Base-by-base conservation (phyloP, 306 rosid species). In the Geum urbanum region DNA sequence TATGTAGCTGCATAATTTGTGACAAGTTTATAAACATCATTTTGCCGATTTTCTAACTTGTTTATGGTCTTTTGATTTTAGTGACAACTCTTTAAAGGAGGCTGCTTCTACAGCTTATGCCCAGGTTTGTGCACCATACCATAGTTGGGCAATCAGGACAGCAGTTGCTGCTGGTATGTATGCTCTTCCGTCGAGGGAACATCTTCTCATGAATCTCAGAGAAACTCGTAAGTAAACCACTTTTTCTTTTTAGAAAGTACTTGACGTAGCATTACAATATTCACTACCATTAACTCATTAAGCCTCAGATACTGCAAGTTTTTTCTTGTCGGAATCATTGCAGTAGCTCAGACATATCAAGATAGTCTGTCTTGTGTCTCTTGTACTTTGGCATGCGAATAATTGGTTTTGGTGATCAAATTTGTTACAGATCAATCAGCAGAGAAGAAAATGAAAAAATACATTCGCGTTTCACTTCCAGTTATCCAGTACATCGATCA, bases 101-200 rank as follows among this genome's bases (percentile, higher is more conserved):
- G 92, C 85, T 48, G 99, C 99, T 56, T 71, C 99, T 59, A 74
- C 86, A 51, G 99, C 99, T 64, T 94, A 94, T 83, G 86, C 80
- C 13, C 80, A 81, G 71, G 92, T 84, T 37, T 94, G 96, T 80
- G 97, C 99, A 18, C 96, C 99, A 16, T 90, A 80, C 81, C 99
- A 90, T 81, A 27, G 89, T 32, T 94, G 99, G 99, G 32, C 96
- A 4, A 81, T 94, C 44, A 80, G 99, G 79, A 82, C 96, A 48
- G 96, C 97, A n/a, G 99, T 94, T 10, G 83, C 89, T 70, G 99
- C 97, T 59, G 97, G 97, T 56, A 85, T 94, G 97, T 90, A 90
- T 79, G 77, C 97, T 61, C 97, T 94, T 81, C 99, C 99, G 5
- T 76, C 97, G 0, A 87, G 97, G 78, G 95, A 94, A 37, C 95